Base-by-base conservation (phyloP, 495 filamentous ascomycete species). In the Arthonia radiata region DNA sequence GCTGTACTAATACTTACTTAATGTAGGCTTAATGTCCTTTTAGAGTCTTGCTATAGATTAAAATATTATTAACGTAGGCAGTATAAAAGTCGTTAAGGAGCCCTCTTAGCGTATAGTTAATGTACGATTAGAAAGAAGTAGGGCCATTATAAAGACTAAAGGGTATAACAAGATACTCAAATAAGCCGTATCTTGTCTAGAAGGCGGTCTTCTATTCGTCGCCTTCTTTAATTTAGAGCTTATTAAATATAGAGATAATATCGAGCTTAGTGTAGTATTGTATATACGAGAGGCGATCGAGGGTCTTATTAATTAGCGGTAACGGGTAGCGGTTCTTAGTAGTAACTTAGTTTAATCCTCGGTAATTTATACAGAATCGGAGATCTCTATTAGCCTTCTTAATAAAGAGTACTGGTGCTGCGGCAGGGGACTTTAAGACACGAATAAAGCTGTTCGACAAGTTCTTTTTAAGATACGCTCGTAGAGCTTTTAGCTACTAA, bases 221-320 rank as follows among this genome's bases (percentile, higher is more conserved):
- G 19, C 19, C 19, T 22, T 22, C 11, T 11, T 7, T 22, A 13
- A 37, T 37, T 6, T 24, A 10, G 12, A 38, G 41, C 23, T 11
- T n/a, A 11, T 36, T 43, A 21, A 37, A 37, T 15, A 26, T 31
- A 10, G 18, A 10, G 4, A 25, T 39, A 21, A 39, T 42, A 35
- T 64, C 47, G 0, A 65, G 24, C 31, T 59, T 59, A 0, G 39
- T 64, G 29, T 53, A 61, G 15, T 42, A 38, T 24, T 36, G 48
- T 2, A 41, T 39, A 21, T 31, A 33, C 0, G 12, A 15, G 0
- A 64, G 15, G 0, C 33, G 14, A n/a, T 36, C 15, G 3, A 62
- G 23, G 0, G 43, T 40, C 27, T 66, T 46, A n/a, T 54, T 24
- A 13, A 61, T 57, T 7, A 58, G 23, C 0, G 52, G 55, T 0